phyloP scores from a whole-genome alignment of 202 grass and related monocot genomes.

The Brachypodium distachyon region DNA sequence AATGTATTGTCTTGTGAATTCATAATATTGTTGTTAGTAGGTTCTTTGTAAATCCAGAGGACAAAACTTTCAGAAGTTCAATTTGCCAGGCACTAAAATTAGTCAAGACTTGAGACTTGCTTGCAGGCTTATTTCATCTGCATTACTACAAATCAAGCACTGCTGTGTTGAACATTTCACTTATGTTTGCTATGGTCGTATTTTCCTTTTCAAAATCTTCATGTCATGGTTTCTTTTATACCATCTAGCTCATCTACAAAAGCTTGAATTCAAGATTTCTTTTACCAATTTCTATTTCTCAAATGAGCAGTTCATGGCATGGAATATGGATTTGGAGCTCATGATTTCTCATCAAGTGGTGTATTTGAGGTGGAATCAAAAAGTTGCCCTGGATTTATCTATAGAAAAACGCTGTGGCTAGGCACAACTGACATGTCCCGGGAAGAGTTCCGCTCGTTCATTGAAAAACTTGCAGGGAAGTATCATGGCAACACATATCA shows the following conservation, averaged over 20 bases:
- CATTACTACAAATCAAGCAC: not conserved
- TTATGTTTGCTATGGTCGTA: not conserved
- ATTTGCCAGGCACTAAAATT: not conserved
- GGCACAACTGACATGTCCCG: constrained; percentile 69
- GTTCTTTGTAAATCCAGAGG: not conserved
- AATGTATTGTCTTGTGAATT: not conserved
- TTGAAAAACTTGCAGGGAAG: constrained; percentile 66
- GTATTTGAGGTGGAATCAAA: constrained; percentile 94
- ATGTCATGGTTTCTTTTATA: not conserved
- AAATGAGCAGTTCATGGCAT: constrained; percentile 70
- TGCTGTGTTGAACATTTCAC: not conserved
- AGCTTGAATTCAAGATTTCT: not conserved
- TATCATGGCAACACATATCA: constrained; percentile 85
- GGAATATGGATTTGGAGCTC: constrained; percentile 96
- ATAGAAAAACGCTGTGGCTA: constrained; percentile 59
- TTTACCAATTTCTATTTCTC: not conserved
- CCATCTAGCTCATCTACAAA: not conserved
- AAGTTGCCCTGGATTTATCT: constrained; percentile 81
- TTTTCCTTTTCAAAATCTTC: not conserved
- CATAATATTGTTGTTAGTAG: not conserved
- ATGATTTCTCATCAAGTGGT: constrained; percentile 79
- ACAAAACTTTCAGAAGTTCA: not conserved
- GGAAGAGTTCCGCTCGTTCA: constrained; percentile 69
- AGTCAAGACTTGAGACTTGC: not conserved
- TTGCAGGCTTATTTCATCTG: not conserved